Base-by-base conservation (phyloP, 495 filamentous ascomycete species). In the Xylaria curta region DNA sequence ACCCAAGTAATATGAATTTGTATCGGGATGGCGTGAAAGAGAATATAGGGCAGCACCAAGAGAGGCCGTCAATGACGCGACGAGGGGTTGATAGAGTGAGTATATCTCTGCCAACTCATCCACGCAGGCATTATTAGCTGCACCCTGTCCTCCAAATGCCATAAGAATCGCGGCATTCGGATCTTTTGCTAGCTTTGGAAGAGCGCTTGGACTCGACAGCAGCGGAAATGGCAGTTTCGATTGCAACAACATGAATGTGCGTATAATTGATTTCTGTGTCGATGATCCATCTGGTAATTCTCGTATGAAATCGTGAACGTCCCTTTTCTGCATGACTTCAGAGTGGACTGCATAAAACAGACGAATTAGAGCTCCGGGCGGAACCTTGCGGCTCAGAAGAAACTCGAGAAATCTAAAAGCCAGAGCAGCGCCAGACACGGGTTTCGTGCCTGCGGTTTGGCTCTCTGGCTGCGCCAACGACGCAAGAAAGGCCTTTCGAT, bases 91-190 rank as follows among this genome's bases (percentile, higher is more conserved):
- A 78, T 96, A 96, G 61, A 91, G 92, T 36, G 82, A 89, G 83
- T 93, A 93, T 53, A 95, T 82, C 76, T 92, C 88, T 62, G 92
- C 87, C 36, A 96, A 84, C 80, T 96, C 93, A 78, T 90, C 92
- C 5, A 94, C 64, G 17, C 64, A 66, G 33, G 64, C 64, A 54
- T 19, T 54, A 28, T 66, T 66, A 21, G 19, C 46, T 24, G 64
- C 64, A 19, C 64, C 64, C 42, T 66, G 64, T 2, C 64, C 64
- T 13, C 64, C 64, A 13, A 66, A 66, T 15, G 47, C 64, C 19
- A 66, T 13, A 8, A 66, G 19, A 26, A 66, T 40, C 5, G 64
- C 40, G 33, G 64, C 26, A 38, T 54, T 38, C 26, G 46, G 64
- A 19, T 66, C 64, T 66, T 53, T 28, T 40, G 64, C 64, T 40